Percentiles rank a stretch among this genome's conserved stretches.
Conservation (phyloP, 352 stramenopile species). For the Phytopythium delawarense region DNA sequence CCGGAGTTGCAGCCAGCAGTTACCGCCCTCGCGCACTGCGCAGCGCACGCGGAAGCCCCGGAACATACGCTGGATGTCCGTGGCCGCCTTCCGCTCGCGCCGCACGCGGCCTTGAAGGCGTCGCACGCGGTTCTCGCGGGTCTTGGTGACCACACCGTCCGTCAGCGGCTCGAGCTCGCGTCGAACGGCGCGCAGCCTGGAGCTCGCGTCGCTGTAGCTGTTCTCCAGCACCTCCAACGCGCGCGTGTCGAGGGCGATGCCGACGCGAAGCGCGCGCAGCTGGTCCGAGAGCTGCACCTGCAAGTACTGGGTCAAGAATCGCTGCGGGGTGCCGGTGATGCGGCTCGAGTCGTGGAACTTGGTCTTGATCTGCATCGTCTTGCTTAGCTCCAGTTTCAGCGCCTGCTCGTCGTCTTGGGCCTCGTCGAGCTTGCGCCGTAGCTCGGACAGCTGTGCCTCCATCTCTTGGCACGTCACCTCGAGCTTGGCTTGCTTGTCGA, state of each 20-base stretch:
- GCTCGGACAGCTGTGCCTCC: constrained; percentile 36
- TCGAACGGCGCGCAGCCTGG: constrained; percentile 59
- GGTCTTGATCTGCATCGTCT: constrained; percentile 81
- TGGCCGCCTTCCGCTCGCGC: constrained; percentile 52
- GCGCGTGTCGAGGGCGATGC: constrained; percentile 50
- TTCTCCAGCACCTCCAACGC: constrained; percentile 54
- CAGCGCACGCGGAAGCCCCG: constrained; percentile 66
- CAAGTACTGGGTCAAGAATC: constrained; percentile 92
- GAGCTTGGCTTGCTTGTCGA: constrained; percentile 45
- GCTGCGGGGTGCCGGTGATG: constrained; percentile 85
- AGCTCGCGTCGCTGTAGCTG: constrained; percentile 57
- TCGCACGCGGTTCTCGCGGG: constrained; percentile 54
- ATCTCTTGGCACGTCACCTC: constrained; percentile 40
- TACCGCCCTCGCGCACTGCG: constrained; percentile 61
- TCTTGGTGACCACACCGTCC: constrained; percentile 74
- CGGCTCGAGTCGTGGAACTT: constrained; percentile 84
- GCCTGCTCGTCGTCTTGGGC: constrained; percentile 53
- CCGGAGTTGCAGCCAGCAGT: constrained; percentile 70
- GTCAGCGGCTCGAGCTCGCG: constrained; percentile 87
- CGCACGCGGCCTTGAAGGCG: constrained; percentile 74
- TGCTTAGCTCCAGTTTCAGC: constrained; percentile 70
- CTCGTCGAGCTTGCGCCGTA: constrained; percentile 28
- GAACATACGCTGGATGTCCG: constrained; percentile 78
- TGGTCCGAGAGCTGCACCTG: constrained; percentile 88
- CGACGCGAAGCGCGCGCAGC: constrained; percentile 62